These are phyloP conservation scores for Hymenoscyphus fraxineus DNA, from an alignment of 2,329 filamentous ascomycete genomes.

Conservation along the genomic window DNA sequence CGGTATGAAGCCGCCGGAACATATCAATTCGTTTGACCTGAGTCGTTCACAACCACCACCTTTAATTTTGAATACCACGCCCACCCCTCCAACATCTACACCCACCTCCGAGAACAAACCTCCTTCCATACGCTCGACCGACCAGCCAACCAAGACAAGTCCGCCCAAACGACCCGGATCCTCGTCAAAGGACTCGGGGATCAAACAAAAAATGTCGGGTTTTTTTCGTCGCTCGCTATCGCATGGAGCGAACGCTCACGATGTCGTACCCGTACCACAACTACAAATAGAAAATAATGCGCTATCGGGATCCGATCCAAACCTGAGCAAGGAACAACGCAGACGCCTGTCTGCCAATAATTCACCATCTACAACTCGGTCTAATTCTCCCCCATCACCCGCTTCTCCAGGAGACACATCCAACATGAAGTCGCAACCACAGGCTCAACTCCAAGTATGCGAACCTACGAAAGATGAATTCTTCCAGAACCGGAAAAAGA, in stretches of 20 bases:
- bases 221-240: constrained; percentile 25
- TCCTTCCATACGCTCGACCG: not conserved
- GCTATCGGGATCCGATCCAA: constrained; percentile 18
- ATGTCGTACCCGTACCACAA: constrained; percentile 9
- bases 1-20: constrained; percentile 8
- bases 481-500: constrained; percentile 44
- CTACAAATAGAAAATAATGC: constrained; percentile 9
- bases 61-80: constrained; percentile 24
- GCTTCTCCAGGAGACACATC: constrained; percentile 35
- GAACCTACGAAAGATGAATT: constrained; percentile 34
- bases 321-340: constrained; percentile 19
- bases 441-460: constrained; percentile 7
- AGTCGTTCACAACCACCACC: constrained; percentile 14
- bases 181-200: constrained; percentile 14
- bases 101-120: not conserved
- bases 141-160: constrained; percentile 11
- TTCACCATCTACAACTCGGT: constrained; percentile 22
- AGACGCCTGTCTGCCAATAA: constrained; percentile 24
- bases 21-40: constrained; percentile 8
- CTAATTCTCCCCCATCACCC: constrained; percentile 44
- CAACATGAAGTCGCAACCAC: constrained; percentile 33
- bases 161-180: constrained; percentile 13
- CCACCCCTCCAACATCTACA: constrained; percentile 17
- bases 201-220: constrained; percentile 23
- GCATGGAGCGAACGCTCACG: constrained; percentile 8